phyloP scores from a whole-genome alignment of 2,329 filamentous ascomycete genomes.

The Claviceps sp. region DNA sequence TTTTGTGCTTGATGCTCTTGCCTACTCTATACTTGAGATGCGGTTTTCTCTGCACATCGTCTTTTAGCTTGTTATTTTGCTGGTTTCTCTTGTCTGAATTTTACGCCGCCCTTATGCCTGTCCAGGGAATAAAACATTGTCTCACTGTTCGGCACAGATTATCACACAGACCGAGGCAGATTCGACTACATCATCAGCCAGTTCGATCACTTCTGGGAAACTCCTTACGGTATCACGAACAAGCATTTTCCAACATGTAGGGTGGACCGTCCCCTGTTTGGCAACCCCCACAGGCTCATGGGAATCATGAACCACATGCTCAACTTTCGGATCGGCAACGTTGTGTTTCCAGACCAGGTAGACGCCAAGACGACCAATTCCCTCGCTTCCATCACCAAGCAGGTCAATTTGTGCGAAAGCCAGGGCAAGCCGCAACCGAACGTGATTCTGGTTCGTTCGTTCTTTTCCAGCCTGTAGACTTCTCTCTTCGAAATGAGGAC shows the following conservation, averaged over 20 bases:
- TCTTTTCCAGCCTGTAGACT: background rate
- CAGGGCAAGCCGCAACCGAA: conserved; percentile 15
- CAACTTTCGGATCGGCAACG: conserved; percentile 16
- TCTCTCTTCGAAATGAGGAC: conserved; percentile 5
- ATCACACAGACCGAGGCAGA: conserved; percentile 30
- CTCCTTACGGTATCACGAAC: conserved; percentile 50
- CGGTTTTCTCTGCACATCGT: too few species aligned
- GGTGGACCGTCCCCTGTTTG: conserved; percentile 44
- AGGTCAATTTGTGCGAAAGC: conserved; percentile 16
- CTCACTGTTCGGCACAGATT: conserved; percentile 36
- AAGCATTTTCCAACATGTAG: conserved; percentile 49
- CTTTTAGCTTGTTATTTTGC: background rate
- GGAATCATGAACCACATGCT: conserved; percentile 29
- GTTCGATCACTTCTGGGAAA: conserved; percentile 60
- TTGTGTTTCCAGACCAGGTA: conserved; percentile 22
- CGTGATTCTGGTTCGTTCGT: conserved; percentile 19
- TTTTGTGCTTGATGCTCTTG: background rate
- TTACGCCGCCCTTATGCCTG: background rate
- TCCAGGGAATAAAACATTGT: background rate
- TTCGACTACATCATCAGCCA: conserved; percentile 52
- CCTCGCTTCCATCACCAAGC: conserved; percentile 15
- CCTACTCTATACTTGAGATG: too few species aligned
- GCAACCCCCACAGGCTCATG: conserved; percentile 26
- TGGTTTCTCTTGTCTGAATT: background rate
- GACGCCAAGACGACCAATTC: conserved; percentile 23